Percentiles rank a stretch among this genome's conserved stretches.
Evolutionary conservation across 495 filamentous ascomycete genomes (phyloP).

Genomic region (Neurospora sp.): DNA sequence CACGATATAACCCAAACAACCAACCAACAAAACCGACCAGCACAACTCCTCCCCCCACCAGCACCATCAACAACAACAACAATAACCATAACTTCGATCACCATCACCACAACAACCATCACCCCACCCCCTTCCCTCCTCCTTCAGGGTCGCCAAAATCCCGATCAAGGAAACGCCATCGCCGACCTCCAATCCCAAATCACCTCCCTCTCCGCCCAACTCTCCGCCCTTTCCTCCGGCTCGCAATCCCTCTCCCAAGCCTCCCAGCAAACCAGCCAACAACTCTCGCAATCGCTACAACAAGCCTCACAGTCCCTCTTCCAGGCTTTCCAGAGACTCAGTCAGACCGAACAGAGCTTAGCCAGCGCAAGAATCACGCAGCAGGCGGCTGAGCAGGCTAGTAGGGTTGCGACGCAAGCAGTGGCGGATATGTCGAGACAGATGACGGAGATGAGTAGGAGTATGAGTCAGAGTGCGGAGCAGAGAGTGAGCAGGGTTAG

Average conservation of each 20-base stretch:
- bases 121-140: not conserved
- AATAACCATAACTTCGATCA: not conserved
- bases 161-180: slow-evolving; percentile 24
- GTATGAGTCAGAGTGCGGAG: not conserved
- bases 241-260: slow-evolving; percentile 28
- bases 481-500: not conserved
- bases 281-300: slow-evolving; percentile 27
- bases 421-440: not conserved
- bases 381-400: slow-evolving; percentile 12
- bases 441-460: not conserved
- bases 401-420: slow-evolving; percentile 9
- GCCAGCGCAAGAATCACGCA: slow-evolving; percentile 7
- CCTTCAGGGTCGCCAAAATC: slow-evolving; percentile 7
- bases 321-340: slow-evolving; percentile 16
- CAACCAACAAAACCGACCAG: too few species aligned
- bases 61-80: not conserved
- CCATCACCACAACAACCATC: not conserved
- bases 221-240: slow-evolving; percentile 15
- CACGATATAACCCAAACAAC: not conserved
- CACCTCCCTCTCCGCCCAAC: slow-evolving; percentile 27
- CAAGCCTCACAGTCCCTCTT: slow-evolving; percentile 24
- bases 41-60: not conserved
- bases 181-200: slow-evolving; percentile 30
- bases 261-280: slow-evolving; percentile 28
- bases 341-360: slow-evolving; percentile 15